Conservation (phyloP, 768 basidiomycete genomes). For the Gyrodon lividus region DNA sequence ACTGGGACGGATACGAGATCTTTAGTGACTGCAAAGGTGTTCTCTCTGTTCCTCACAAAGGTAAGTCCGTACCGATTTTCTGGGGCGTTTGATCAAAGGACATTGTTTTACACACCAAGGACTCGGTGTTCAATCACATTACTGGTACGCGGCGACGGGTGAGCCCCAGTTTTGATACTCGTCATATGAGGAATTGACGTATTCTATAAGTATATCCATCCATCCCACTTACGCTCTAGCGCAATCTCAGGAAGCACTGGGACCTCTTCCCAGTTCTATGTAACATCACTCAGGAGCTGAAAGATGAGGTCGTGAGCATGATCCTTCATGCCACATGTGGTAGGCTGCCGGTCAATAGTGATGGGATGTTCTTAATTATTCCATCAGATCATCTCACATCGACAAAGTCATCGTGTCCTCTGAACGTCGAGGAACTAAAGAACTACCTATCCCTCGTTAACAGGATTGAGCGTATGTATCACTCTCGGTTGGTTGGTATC, state of each 20-base stretch:
- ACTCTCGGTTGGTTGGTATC: background rate
- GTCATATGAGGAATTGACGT: conserved; percentile 5
- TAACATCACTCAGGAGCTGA: conserved; percentile 23
- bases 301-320: conserved; percentile 25
- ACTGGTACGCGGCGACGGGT: conserved; percentile 31
- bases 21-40: conserved; percentile 23
- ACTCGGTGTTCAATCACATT: conserved; percentile 35
- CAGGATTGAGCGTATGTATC: conserved; percentile 20
- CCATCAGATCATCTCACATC: conserved; percentile 29
- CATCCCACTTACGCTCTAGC: background rate
- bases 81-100: background rate
- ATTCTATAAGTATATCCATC: too few species aligned
- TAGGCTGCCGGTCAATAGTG: conserved; percentile 1
- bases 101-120: conserved; percentile 19
- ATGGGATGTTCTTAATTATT: background rate
- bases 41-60: conserved; percentile 24
- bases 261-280: conserved; percentile 30
- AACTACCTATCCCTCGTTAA: conserved; percentile 26
- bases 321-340: conserved; percentile 29
- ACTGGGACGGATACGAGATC: conserved; percentile 36
- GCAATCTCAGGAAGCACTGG: conserved; percentile 34
- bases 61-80: conserved; percentile 1
- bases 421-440: conserved; percentile 18
- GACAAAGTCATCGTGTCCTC: conserved; percentile 23
- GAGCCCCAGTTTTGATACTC: background rate